These are phyloP conservation scores for Polytrichum commune DNA, from an alignment of 225 moss, liverwort and hornwort genomes.

Conservation along the genomic window DNA sequence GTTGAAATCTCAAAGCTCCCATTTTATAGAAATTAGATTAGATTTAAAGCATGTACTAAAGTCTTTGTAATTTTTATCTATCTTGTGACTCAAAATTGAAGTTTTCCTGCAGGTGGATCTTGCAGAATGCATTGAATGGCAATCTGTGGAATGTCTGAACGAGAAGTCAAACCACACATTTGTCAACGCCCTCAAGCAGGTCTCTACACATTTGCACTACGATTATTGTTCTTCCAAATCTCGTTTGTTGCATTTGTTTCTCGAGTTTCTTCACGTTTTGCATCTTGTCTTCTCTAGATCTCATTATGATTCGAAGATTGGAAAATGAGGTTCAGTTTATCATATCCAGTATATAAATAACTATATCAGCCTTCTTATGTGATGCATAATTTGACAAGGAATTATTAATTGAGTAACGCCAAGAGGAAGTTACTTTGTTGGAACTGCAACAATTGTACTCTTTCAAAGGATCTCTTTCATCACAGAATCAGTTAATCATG, in stretches of 20 bases:
- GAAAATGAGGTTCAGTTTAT: too few species aligned
- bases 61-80: too few species aligned
- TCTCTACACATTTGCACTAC: slow-evolving; percentile 9
- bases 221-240: neutral
- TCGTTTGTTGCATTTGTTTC: neutral
- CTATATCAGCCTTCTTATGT: neutral
- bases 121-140: slow-evolving; percentile 90
- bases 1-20: too few species aligned
- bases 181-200: slow-evolving; percentile 92
- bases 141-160: slow-evolving; percentile 93
- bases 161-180: slow-evolving; percentile 85
- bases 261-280: neutral
- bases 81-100: too few species aligned
- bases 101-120: slow-evolving; percentile 67
- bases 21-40: too few species aligned
- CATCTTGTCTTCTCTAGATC: too few species aligned
- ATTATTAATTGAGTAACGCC: neutral
- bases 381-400: neutral
- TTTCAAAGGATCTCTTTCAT: neutral
- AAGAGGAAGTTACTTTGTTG: neutral
- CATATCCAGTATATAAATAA: neutral
- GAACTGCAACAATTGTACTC: neutral
- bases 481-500: neutral
- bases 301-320: too few species aligned
- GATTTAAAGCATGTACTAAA: too few species aligned